Conservation (phyloP, 345 rosid genomes). For the Balakata baccata region DNA sequence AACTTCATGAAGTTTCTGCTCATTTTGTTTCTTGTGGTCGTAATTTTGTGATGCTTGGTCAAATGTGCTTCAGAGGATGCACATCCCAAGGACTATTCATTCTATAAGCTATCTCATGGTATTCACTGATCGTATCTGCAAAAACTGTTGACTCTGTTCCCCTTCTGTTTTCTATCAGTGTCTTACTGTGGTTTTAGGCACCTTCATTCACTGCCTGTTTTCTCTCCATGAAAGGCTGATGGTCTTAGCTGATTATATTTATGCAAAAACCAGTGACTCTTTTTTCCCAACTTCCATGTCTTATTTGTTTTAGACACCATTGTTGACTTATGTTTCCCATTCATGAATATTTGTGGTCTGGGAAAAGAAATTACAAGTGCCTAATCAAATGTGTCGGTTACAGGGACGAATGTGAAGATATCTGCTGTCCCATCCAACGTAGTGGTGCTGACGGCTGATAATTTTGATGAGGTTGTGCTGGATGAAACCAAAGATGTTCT, state of each 20-base stretch:
- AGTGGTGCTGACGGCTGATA: slow-evolving; percentile 69
- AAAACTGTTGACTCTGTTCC: not conserved
- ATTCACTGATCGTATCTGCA: not conserved
- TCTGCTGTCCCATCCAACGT: slow-evolving; percentile 73
- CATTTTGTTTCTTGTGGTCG: not conserved
- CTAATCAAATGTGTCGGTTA: slow-evolving; percentile 16
- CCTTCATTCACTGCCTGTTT: not conserved
- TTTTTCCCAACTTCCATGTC: not conserved
- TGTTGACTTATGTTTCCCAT: not conserved
- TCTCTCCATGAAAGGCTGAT: not conserved
- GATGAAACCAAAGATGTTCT: slow-evolving; percentile 85
- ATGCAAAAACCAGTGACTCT: not conserved
- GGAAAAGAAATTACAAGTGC: not conserved
- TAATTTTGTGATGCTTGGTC: not conserved
- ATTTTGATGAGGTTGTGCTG: slow-evolving; percentile 73
- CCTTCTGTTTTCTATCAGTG: not conserved
- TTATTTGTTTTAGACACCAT: not conserved
- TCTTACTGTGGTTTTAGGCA: slow-evolving; percentile 5
- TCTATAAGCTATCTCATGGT: not conserved
- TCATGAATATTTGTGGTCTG: not conserved
- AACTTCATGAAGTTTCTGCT: not conserved
- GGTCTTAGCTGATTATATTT: not conserved
- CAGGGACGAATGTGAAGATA: slow-evolving; percentile 91
- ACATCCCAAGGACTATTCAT: not conserved
- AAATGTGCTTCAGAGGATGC: not conserved